Evolutionary conservation across 164 flowering plant genomes (phyloP), one percentile per base, ranked within the genome.

Genomic region (Aristolochia californica): DNA sequence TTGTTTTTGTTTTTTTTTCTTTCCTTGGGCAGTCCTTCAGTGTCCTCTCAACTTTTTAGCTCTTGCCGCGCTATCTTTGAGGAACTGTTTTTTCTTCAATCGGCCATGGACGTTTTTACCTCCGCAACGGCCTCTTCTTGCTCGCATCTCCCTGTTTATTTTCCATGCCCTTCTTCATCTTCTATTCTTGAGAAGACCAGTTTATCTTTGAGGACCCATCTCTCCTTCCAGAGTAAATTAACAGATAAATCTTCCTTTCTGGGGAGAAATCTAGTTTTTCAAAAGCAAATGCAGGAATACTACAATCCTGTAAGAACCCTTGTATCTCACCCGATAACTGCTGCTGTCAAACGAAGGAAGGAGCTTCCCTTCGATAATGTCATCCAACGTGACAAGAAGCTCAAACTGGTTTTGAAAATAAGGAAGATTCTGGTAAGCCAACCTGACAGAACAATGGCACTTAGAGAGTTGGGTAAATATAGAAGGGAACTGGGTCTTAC

Each of bases 271-370:
- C 71, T 83, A 71, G 59, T 69, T 57, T 68, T 74, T 10, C 49
- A 45, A 13, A 64, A 69, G 23, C 72, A 72, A 26, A 62, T 20
- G 55, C 54, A 59, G 55, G 52, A 43, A 47, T 58, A 57, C 24
- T 50, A 62, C 43, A 53, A 64, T 47, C 43, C 27, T 17, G 72
- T 72, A 34, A 82, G 69, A 64, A 43, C 67, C 66, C 72, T 48
- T 59, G 59, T 63, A 0, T 47, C 72, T 71, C 66, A 48, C 28
- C 84, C 85, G 4, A 62, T 89, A 18, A 71, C 74, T 65, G 88
- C 97, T 43, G 85, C 64, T 28, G 94, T 89, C 47, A 93, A 93
- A 84, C 80, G 95, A 63, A 75, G 97, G 70, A 93, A 93, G 73
- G 97, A 93, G 74, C 70, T 72, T 27, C 78, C 98, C 12, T 84